Evolutionary conservation across 345 rosid genomes (phyloP).

Genomic region (Boechera stricta): DNA sequence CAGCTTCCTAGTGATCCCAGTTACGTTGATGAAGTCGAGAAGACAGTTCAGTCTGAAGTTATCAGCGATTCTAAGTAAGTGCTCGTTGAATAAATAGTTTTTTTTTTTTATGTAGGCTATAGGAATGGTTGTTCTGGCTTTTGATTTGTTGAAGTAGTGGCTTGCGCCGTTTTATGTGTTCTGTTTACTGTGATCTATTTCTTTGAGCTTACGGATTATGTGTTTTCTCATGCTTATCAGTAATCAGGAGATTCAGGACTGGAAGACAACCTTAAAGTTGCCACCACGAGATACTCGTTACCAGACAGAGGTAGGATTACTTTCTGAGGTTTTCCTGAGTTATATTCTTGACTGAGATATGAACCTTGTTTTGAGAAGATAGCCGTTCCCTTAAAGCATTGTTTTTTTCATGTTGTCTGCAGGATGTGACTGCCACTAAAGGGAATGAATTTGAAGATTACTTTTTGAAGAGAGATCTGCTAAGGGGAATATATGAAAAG

Average conservation of each 20-base stretch:
- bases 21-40: conserved; percentile 76
- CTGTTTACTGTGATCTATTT: not conserved
- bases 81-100: not conserved
- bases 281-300: conserved; percentile 84
- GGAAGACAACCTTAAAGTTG: conserved; percentile 80
- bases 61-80: conserved; percentile 67
- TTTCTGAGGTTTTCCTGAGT: not conserved
- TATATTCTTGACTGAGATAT: not conserved
- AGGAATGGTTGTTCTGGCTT: not conserved
- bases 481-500: conserved; percentile 94
- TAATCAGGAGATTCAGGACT: conserved; percentile 58
- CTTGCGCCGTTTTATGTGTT: not conserved
- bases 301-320: conserved; percentile 75
- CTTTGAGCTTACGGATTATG: not conserved
- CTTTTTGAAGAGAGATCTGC: conserved; percentile 88
- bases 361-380: conserved; percentile 44
- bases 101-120: not conserved
- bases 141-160: not conserved
- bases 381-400: not conserved
- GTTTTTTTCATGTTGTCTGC: conserved; percentile 40
- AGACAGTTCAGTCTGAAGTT: conserved; percentile 91
- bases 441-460: conserved; percentile 99
- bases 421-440: conserved; percentile 98
- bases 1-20: conserved; percentile 49
- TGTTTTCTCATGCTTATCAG: conserved; percentile 46